A percentile compares a stretch with the other conserved stretches of the same genome.
Conservation (phyloP, 192 early-diverging fungal species). For the Podila epigama region DNA sequence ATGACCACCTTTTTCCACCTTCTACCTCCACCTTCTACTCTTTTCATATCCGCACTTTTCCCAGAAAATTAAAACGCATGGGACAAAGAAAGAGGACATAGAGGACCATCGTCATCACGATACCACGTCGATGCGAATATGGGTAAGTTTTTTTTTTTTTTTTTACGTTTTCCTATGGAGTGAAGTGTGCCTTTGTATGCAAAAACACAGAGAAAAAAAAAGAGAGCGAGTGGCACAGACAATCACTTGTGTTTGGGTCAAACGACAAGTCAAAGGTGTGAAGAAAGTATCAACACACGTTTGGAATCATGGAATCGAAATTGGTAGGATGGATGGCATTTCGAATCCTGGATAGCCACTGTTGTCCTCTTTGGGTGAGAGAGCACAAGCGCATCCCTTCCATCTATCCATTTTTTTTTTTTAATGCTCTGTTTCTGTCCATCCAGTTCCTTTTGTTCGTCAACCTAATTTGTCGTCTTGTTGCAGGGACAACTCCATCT, state of each 20-base stretch:
- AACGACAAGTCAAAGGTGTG: neutral
- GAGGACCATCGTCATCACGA: neutral
- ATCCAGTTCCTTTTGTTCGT: too few species aligned
- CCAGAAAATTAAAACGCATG: too few species aligned
- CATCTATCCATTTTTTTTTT: neutral
- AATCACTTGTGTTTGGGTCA: neutral
- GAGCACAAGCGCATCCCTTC: neutral
- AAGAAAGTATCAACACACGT: neutral
- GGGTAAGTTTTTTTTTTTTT: too few species aligned
- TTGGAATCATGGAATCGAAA: slow-evolving; percentile 1
- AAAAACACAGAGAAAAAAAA: neutral
- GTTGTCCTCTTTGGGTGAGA: too few species aligned
- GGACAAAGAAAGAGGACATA: neutral
- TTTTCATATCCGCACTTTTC: neutral
- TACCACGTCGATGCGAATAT: neutral
- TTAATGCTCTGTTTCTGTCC: neutral
- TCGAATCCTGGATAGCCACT: slow-evolving; percentile 2
- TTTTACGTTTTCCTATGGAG: too few species aligned
- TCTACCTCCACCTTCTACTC: neutral
- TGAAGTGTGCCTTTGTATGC: neutral
- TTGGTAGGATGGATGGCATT: neutral
- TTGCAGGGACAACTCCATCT: neutral
- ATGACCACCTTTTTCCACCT: too few species aligned
- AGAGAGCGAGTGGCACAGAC: neutral
- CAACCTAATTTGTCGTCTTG: too few species aligned